phyloP scores from a whole-genome alignment of 2,329 filamentous ascomycete genomes.

The Cryoendolithus antarcticus region DNA sequence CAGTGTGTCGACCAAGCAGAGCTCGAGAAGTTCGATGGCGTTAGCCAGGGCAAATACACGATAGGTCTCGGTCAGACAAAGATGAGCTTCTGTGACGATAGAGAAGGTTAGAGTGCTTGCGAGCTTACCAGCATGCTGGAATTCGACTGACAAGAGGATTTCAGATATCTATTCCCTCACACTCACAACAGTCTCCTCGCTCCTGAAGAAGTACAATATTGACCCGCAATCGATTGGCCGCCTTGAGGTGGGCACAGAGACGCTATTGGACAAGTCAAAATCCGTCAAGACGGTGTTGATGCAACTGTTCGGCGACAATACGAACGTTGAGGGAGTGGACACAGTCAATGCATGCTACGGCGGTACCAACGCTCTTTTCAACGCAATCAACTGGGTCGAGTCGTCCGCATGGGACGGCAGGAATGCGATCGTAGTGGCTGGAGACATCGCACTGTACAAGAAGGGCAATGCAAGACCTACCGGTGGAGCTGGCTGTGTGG shows the following conservation, averaged over 20 bases:
- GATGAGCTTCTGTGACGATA: conserved; percentile 44
- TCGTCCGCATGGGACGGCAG: conserved; percentile 42
- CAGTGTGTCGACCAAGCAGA: conserved; percentile 43
- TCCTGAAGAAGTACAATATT: conserved; percentile 41
- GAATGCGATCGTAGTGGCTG: conserved; percentile 39
- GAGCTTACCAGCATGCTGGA: not conserved
- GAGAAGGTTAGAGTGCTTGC: conserved; percentile 30
- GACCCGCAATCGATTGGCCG: conserved; percentile 39
- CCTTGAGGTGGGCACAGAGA: conserved; percentile 43
- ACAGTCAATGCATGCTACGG: conserved; percentile 44
- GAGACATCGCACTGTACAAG: conserved; percentile 43
- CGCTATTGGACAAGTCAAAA: conserved; percentile 43
- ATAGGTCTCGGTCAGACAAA: conserved; percentile 43
- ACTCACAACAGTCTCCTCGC: conserved; percentile 39
- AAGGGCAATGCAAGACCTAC: conserved; percentile 42
- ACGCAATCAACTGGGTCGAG: conserved; percentile 42
- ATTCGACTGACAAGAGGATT: not conserved
- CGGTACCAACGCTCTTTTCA: conserved; percentile 43
- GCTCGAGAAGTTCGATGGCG: conserved; percentile 44
- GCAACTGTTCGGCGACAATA: conserved; percentile 42
- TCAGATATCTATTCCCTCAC: conserved; percentile 42
- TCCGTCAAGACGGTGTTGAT: conserved; percentile 43
- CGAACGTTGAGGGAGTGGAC: conserved; percentile 41
- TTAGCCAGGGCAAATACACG: conserved; percentile 40
- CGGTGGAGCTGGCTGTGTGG: conserved; percentile 41